phyloP scores from a whole-genome alignment of 805 yeast genomes.

The Lachancea sp. region DNA sequence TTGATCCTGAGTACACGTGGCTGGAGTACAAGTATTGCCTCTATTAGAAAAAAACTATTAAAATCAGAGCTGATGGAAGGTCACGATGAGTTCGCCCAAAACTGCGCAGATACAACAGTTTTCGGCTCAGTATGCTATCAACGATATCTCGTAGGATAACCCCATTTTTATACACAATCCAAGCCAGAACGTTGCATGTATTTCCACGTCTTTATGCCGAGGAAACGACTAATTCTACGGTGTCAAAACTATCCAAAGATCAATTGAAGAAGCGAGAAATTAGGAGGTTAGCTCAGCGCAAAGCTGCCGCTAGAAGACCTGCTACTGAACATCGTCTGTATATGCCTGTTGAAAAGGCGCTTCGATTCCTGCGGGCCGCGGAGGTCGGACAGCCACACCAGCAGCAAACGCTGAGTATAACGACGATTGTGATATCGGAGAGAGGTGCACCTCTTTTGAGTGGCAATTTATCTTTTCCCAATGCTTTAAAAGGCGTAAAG shows the following conservation, averaged over 20 bases:
- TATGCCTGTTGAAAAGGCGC: slow-evolving; percentile 65
- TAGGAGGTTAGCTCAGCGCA: slow-evolving; percentile 34
- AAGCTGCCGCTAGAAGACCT: slow-evolving; percentile 36
- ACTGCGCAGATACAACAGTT: neutral
- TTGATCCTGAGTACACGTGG: no score
- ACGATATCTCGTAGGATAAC: neutral
- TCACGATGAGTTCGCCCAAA: neutral
- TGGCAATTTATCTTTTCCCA: slow-evolving; percentile 69
- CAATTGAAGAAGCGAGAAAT: slow-evolving; percentile 34
- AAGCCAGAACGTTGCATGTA: slow-evolving; percentile 14
- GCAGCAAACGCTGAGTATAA: slow-evolving; percentile 64
- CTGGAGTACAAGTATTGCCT: no score
- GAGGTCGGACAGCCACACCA: slow-evolving; percentile 78
- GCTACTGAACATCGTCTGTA: slow-evolving; percentile 53
- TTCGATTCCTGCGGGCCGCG: slow-evolving; percentile 76
- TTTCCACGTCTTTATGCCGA: slow-evolving; percentile 13
- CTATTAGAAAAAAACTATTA: neutral
- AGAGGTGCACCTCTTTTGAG: slow-evolving; percentile 69
- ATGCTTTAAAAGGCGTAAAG: slow-evolving; percentile 58
- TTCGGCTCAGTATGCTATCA: slow-evolving; percentile 3
- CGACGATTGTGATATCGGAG: slow-evolving; percentile 60
- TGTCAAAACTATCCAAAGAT: slow-evolving; percentile 24
- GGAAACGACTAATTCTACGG: slow-evolving; percentile 13
- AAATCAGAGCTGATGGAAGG: neutral
- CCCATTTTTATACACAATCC: neutral